Evolutionary conservation across 208 protist genomes (phyloP).

Genomic region (Naegleria gruberi): DNA sequence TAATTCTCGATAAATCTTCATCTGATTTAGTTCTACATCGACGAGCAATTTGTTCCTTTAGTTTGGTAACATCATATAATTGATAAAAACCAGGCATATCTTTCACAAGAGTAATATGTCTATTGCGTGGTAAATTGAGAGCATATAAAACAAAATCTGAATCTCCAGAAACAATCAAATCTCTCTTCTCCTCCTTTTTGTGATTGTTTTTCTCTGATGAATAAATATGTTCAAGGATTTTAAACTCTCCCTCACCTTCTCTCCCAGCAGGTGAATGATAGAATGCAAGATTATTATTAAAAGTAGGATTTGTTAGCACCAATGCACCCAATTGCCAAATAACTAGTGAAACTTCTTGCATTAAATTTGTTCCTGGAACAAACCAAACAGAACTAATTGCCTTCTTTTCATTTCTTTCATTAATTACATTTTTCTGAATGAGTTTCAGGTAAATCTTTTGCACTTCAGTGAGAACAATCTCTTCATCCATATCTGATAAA

Average conservation of each 20-base stretch:
- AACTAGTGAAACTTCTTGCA: background rate
- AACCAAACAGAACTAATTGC: background rate
- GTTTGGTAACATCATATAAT: background rate
- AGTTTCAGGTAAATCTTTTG: background rate
- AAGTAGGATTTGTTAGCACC: background rate
- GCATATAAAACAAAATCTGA: background rate
- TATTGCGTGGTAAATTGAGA: background rate
- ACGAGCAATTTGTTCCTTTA: background rate
- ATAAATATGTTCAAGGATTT: background rate
- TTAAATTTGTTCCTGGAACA: background rate
- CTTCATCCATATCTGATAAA: background rate
- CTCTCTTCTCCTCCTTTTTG: background rate
- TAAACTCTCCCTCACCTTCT: background rate
- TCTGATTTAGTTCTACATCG: background rate
- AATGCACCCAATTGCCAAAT: background rate
- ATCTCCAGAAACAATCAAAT: background rate
- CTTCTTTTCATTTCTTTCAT: background rate
- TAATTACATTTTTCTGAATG: background rate
- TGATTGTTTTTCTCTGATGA: background rate
- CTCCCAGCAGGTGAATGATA: background rate
- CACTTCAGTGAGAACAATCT: background rate
- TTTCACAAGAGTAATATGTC: background rate
- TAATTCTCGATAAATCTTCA: background rate
- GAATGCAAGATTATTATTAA: background rate
- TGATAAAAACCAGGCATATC: background rate